Evolutionary conservation across 768 basidiomycete genomes (phyloP).

Genomic region (Phanerodontia chrysosporium): DNA sequence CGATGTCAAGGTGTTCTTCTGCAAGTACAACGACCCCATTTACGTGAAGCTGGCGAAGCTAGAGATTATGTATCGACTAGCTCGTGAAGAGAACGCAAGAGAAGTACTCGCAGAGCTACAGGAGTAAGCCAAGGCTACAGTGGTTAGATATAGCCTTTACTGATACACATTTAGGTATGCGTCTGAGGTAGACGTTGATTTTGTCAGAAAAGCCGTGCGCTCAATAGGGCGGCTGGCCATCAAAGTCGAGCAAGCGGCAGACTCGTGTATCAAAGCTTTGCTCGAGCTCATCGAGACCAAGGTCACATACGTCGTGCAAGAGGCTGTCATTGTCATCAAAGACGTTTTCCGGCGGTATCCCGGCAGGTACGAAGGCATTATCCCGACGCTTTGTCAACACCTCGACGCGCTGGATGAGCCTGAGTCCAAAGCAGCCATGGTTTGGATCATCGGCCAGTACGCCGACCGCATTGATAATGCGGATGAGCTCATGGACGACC

Average conservation of each 20-base stretch:
- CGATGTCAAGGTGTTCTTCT: slow-evolving; percentile 98
- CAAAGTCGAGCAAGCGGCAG: slow-evolving; percentile 87
- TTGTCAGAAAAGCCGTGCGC: slow-evolving; percentile 94
- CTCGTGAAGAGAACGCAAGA: slow-evolving; percentile 87
- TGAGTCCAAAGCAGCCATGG: slow-evolving; percentile 94
- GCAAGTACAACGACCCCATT: slow-evolving; percentile 99
- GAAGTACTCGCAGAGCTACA: slow-evolving; percentile 93
- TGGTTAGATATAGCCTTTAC: neutral
- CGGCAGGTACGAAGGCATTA: slow-evolving; percentile 93
- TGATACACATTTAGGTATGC: slow-evolving; percentile 66
- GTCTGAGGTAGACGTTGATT: slow-evolving; percentile 96
- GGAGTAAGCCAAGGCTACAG: slow-evolving; percentile 54
- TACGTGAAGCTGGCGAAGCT: slow-evolving; percentile 98
- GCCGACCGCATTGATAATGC: slow-evolving; percentile 93
- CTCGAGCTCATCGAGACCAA: slow-evolving; percentile 88
- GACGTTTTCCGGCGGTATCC: slow-evolving; percentile 98
- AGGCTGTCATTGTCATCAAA: slow-evolving; percentile 95
- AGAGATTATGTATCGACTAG: slow-evolving; percentile 98
- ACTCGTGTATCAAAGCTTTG: slow-evolving; percentile 84
- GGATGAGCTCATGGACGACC: slow-evolving; percentile 91
- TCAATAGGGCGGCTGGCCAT: slow-evolving; percentile 98
- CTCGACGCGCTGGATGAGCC: slow-evolving; percentile 91
- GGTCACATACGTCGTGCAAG: slow-evolving; percentile 94
- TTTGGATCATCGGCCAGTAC: slow-evolving; percentile 98
- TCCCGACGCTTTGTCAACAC: slow-evolving; percentile 89